Percentiles rank a stretch among this genome's conserved stretches.
Evolutionary conservation across 495 filamentous ascomycete genomes (phyloP).

Genomic region (Hypoxylon lienhwacheense): DNA sequence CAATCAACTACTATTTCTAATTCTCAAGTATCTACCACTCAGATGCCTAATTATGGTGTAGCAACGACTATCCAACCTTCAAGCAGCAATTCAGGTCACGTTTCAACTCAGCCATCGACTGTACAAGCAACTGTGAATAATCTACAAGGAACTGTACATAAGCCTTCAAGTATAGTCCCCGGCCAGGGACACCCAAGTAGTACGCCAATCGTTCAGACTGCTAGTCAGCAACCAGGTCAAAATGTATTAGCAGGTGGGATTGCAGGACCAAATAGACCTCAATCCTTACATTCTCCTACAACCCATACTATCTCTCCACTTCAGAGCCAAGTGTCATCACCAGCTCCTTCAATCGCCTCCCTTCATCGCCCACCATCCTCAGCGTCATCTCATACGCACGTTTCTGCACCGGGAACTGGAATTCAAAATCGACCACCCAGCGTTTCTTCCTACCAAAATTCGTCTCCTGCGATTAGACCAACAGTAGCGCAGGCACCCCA

Average conservation of each 20-base stretch:
- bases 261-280: constrained; percentile 13
- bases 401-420: constrained; percentile 3
- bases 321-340: constrained; percentile 39
- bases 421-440: constrained; percentile 7
- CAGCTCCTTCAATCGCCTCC: constrained; percentile 31
- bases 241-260: not conserved
- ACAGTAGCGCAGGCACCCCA: constrained; percentile 11
- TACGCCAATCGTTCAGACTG: not conserved
- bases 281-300: constrained; percentile 17
- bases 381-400: constrained; percentile 25
- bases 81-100: not conserved
- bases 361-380: constrained; percentile 35
- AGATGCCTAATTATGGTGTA: constrained; percentile 1
- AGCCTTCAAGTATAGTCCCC: not conserved
- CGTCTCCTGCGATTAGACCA: constrained; percentile 7
- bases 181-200: not conserved
- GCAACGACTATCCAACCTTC: constrained; percentile 1
- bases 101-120: not conserved
- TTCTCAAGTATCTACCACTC: not conserved
- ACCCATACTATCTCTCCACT: constrained; percentile 32
- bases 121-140: constrained; percentile 2
- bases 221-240: constrained; percentile 4
- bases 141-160: not conserved
- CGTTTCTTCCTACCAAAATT: constrained; percentile 4
- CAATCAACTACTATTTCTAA: not conserved